phyloP scores from a whole-genome alignment of 495 filamentous ascomycete genomes.

The Geopyxis carbonaria region DNA sequence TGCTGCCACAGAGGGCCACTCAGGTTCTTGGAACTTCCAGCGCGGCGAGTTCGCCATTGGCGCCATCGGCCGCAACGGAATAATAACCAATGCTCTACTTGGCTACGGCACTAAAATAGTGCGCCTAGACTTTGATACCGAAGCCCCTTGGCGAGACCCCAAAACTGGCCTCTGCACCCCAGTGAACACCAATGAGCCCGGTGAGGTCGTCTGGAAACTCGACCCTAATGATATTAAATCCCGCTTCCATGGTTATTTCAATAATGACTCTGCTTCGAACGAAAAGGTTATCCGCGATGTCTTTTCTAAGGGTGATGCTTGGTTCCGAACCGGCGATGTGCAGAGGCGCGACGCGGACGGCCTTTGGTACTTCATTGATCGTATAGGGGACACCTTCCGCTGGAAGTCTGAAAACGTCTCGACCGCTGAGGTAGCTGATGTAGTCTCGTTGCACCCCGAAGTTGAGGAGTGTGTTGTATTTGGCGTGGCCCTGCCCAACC shows the following conservation, averaged over 20 bases:
- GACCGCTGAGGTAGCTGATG: conserved; percentile 65
- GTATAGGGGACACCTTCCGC: conserved; percentile 84
- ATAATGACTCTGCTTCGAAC: conserved; percentile 54
- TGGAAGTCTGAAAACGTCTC: conserved; percentile 94
- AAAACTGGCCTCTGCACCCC: conserved; percentile 54
- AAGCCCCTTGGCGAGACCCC: conserved; percentile 51
- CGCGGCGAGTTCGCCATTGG: conserved; percentile 60
- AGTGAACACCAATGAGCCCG: conserved; percentile 45
- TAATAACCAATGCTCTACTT: conserved; percentile 39
- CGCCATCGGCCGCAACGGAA: conserved; percentile 65
- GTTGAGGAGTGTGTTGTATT: conserved; percentile 78
- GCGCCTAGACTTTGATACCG: conserved; percentile 53
- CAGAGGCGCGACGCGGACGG: conserved; percentile 54
- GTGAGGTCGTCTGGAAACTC: conserved; percentile 63
- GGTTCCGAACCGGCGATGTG: conserved; percentile 75
- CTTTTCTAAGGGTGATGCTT: conserved; percentile 64
- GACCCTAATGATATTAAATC: conserved; percentile 44
- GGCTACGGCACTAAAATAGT: conserved; percentile 40
- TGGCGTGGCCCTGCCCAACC: conserved; percentile 61
- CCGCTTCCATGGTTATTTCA: conserved; percentile 76
- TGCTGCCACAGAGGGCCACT: conserved; percentile 63
- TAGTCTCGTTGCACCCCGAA: conserved; percentile 46
- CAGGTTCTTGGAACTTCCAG: conserved; percentile 56
- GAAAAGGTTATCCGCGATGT: conserved; percentile 51
- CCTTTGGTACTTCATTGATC: conserved; percentile 69